Evolutionary conservation across 352 stramenopile species (phyloP), one percentile per base, ranked within the genome.

Genomic region (Phytophthora sp.): DNA sequence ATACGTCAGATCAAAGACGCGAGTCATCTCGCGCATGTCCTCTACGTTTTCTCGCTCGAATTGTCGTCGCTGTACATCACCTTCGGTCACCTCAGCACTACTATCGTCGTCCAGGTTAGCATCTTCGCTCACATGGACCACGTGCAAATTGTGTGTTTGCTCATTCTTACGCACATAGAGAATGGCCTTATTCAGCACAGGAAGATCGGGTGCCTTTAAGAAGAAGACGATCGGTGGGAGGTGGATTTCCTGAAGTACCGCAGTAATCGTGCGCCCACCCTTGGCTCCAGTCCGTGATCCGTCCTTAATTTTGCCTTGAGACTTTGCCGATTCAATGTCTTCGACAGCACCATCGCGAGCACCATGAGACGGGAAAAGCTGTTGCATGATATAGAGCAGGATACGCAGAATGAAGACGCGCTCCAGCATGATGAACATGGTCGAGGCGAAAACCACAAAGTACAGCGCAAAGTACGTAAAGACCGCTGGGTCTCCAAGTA

Each of bases 121-220:
- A 16, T 69, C 56, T 42, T 86, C 77, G 44, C 78, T 86, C 44
- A 94, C 78, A 71, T 98, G 92, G 11, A 98, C 88, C 31, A 98
- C 80, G 44, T 93, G 80, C 29, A 98, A 76, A 52, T 93, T 95
- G 74, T 96, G 87, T 27, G 92, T 98, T 62, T 98, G 89, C 42
- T 95, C 87, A 71, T 98, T 98, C 47, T 90, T 81, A 23, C 86
- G 86, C 39, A 98, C 92, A 65, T 98, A 98, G 3, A 98, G 71
- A 52, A 98, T 93, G 2, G 93, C 93, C 67, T 98, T 98, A 76
- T 98, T 98, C 33, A 98, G 71, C 33, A 97, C 58, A 31, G 91
- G 79, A 4, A 98, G 66, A 62, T 97, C 79, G 3, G 90, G 83
- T 3, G 76, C 61, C 76, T 98, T 98, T 73, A 82, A 78, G 65